Base-by-base conservation (phyloP, 805 yeast species). In the Saturnispora saitoi region DNA sequence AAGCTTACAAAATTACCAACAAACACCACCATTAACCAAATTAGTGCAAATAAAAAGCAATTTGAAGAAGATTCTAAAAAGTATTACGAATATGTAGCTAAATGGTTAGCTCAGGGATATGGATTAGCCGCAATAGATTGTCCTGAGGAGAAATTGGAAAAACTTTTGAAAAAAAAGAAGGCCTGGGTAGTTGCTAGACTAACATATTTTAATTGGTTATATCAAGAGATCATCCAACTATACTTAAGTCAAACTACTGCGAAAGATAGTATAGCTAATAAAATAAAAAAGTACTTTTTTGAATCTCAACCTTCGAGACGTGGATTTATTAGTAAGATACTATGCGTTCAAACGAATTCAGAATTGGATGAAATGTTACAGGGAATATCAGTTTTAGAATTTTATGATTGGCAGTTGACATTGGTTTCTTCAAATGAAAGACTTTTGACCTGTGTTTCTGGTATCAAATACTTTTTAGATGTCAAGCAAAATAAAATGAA, bases 41-140 rank as follows among this genome's bases (percentile, higher is more conserved):
- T 51, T 5, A 41, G 30, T 17, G 15, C 57, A 5, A 56, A 51
- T 17, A 66, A 58, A 41, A 57, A 57, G 29, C 45, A 49, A 5
- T 67, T 67, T 47, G 70, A 66, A 49, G 70, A 67, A 20, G 70
- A 67, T 49, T 64, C 68, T 32, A 63, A 62, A 46, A 63, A 59
- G 34, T 67, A 58, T 51, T 67, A 67, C 47, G 68, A 65, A 14
- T 67, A 69, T 67, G 43, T 66, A 11, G 62, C 67, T 3, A 65
- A 63, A 48, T 54, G 62, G 32, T 50, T 66, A 40, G 54, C 63
- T 36, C 64, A 69, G 1, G 69, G 68, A 1, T 65, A 62, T 47
- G 50, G 62, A 3, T 8, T 19, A 14, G 14, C 37, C 4, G 19
- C 40, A n/a, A 22, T 9, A 4, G 41, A 40, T 22, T 47, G 32